Evolutionary conservation across 192 early-diverging fungal genomes (phyloP).

Genomic region (Coemansia guatemalensis): DNA sequence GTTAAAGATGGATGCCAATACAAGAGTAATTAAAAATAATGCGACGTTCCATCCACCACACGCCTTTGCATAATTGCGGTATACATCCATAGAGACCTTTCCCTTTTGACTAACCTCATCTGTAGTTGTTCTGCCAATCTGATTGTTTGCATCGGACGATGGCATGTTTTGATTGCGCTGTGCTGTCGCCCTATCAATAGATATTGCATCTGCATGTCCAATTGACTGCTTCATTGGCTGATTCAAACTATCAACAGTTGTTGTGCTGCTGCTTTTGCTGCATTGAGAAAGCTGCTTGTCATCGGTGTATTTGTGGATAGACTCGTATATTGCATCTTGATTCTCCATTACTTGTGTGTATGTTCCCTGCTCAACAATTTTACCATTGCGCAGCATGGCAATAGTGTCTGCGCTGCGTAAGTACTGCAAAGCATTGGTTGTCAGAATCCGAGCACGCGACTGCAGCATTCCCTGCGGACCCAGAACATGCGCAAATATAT

Average conservation of each 20-base stretch:
- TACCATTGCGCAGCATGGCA: constrained; percentile 35
- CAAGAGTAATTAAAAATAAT: neutral
- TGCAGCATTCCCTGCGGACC: constrained; percentile 46
- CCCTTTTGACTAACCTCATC: neutral
- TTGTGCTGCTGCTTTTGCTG: neutral
- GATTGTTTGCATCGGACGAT: neutral
- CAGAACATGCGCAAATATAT: constrained; percentile 56
- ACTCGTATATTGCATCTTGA: neutral
- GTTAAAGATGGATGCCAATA: neutral
- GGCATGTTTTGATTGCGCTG: too few relatives aligned
- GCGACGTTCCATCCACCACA: neutral
- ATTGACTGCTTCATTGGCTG: too few relatives aligned
- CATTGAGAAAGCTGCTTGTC: neutral
- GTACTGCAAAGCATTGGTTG: constrained; percentile 59
- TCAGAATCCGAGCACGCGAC: constrained; percentile 57
- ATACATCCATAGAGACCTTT: neutral
- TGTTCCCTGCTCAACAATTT: constrained; percentile 1
- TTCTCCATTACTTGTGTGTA: neutral
- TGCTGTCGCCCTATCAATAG: too few relatives aligned
- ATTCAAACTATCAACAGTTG: neutral
- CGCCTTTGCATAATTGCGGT: neutral
- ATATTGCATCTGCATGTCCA: too few relatives aligned
- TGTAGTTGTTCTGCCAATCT: neutral
- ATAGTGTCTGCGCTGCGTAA: constrained; percentile 49
- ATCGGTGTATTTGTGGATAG: constrained; percentile 5